These are phyloP conservation scores for Syncephalastrum sp. DNA, from an alignment of 371 early-diverging fungal species.

Conservation along the genomic window DNA sequence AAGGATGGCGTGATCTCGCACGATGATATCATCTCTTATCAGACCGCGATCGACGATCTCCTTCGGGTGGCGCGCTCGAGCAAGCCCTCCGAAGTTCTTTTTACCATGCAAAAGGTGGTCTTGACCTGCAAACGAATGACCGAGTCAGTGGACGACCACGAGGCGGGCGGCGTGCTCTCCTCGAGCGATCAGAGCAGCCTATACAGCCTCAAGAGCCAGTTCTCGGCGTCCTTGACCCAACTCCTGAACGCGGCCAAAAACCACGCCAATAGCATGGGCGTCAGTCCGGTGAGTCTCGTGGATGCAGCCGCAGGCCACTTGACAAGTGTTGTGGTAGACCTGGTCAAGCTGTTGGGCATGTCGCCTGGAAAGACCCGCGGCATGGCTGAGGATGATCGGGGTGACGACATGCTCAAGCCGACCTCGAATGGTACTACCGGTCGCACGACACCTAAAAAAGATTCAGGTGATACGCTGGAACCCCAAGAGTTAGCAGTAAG, in stretches of 20 bases:
- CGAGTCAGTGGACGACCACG: slow-evolving; percentile 74
- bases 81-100: slow-evolving; percentile 69
- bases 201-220: slow-evolving; percentile 47
- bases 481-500: slow-evolving; percentile 32
- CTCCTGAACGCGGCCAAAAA: slow-evolving; percentile 76
- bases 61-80: slow-evolving; percentile 66
- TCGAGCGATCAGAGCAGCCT: slow-evolving; percentile 27
- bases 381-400: not conserved
- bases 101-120: slow-evolving; percentile 82
- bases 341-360: slow-evolving; percentile 70
- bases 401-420: too few relatives aligned
- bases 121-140: slow-evolving; percentile 80
- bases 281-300: slow-evolving; percentile 65
- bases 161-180: slow-evolving; percentile 29
- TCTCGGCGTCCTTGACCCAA: slow-evolving; percentile 66
- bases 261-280: slow-evolving; percentile 77
- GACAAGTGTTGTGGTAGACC: slow-evolving; percentile 72
- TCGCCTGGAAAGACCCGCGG: not conserved
- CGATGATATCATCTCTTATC: slow-evolving; percentile 68
- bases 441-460: slow-evolving; percentile 3
- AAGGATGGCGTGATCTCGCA: slow-evolving; percentile 70
- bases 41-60: slow-evolving; percentile 81
- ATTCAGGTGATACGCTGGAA: slow-evolving; percentile 9
- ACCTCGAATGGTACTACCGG: slow-evolving; percentile 1
- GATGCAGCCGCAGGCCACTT: slow-evolving; percentile 79